phyloP scores from a whole-genome alignment of 2,329 filamentous ascomycete genomes.

The Fusarium ambrosium region DNA sequence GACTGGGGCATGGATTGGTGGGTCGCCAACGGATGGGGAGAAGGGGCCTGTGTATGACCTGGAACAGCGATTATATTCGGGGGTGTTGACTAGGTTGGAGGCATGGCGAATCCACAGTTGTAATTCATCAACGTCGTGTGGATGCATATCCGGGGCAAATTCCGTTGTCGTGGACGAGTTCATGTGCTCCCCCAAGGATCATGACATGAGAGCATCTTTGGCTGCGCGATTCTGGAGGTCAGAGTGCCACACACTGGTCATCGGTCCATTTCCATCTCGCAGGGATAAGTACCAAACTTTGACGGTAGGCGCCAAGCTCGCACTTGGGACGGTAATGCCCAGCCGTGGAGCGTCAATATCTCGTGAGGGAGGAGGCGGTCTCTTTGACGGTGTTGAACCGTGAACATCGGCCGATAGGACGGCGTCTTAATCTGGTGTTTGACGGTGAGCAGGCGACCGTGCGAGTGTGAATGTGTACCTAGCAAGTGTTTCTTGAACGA shows the following conservation, averaged over 20 bases:
- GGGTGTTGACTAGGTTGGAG: slow-evolving; percentile 23
- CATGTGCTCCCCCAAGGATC: slow-evolving; percentile 30
- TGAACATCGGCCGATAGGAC: slow-evolving; percentile 30
- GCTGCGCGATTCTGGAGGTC: slow-evolving; percentile 20
- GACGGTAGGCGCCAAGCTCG: slow-evolving; percentile 31
- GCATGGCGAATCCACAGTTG: slow-evolving; percentile 30
- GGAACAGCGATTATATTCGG: slow-evolving; percentile 15
- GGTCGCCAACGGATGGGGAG: neutral
- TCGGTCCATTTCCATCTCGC: slow-evolving; percentile 24
- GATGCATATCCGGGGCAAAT: slow-evolving; percentile 39
- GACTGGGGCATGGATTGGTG: slow-evolving; percentile 13
- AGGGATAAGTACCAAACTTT: slow-evolving; percentile 29
- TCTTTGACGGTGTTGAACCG: slow-evolving; percentile 18
- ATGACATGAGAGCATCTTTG: slow-evolving; percentile 24
- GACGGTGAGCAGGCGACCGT: slow-evolving; percentile 26
- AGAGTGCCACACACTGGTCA: slow-evolving; percentile 32
- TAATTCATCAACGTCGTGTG: slow-evolving; percentile 32
- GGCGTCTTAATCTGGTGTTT: slow-evolving; percentile 37
- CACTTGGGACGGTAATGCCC: slow-evolving; percentile 19
- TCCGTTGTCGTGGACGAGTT: slow-evolving; percentile 26
- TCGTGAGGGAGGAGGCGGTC: slow-evolving; percentile 12
- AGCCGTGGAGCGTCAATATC: slow-evolving; percentile 16
- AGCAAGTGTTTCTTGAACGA: slow-evolving; percentile 24
- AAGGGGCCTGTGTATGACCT: slow-evolving; percentile 18
- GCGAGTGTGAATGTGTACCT: slow-evolving; percentile 27